Evolutionary conservation across 2,329 filamentous ascomycete species (phyloP).

Genomic region (Ascochyta pisi): DNA sequence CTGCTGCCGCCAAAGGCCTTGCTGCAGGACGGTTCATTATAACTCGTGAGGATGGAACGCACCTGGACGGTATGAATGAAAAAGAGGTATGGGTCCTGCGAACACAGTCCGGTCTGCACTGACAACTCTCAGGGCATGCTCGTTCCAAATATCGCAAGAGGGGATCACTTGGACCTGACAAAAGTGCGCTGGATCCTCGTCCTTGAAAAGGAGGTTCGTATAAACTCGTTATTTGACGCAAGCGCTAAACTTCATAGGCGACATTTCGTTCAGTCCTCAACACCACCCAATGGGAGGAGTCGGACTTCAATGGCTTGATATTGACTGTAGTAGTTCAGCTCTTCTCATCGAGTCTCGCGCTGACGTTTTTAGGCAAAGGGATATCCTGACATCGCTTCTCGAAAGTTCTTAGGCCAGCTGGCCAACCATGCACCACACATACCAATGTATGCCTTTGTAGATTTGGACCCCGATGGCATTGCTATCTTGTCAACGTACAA

Average conservation of each 20-base stretch:
- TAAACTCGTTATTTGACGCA: slow-evolving; percentile 3
- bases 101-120: background rate
- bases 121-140: slow-evolving; percentile 61
- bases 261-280: slow-evolving; percentile 73
- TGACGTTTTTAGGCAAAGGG: slow-evolving; percentile 71
- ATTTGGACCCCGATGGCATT: slow-evolving; percentile 79
- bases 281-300: slow-evolving; percentile 61
- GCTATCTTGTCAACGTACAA: slow-evolving; percentile 78
- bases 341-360: background rate
- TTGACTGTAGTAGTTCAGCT: slow-evolving; percentile 63
- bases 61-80: slow-evolving; percentile 50
- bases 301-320: slow-evolving; percentile 66
- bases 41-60: slow-evolving; percentile 54
- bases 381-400: slow-evolving; percentile 77
- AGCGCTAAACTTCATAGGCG: slow-evolving; percentile 60
- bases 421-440: slow-evolving; percentile 47
- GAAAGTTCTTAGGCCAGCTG: slow-evolving; percentile 64
- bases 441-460: slow-evolving; percentile 70
- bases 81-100: slow-evolving; percentile 42
- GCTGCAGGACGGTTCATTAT: slow-evolving; percentile 66
- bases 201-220: slow-evolving; percentile 76
- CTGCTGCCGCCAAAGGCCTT: slow-evolving; percentile 76
- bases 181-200: slow-evolving; percentile 70
- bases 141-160: slow-evolving; percentile 62
- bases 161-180: slow-evolving; percentile 60